Percentiles rank a stretch among this genome's conserved stretches.
Evolutionary conservation across 2,329 filamentous ascomycete species (phyloP).

Genomic region (Aspergillus sp.): DNA sequence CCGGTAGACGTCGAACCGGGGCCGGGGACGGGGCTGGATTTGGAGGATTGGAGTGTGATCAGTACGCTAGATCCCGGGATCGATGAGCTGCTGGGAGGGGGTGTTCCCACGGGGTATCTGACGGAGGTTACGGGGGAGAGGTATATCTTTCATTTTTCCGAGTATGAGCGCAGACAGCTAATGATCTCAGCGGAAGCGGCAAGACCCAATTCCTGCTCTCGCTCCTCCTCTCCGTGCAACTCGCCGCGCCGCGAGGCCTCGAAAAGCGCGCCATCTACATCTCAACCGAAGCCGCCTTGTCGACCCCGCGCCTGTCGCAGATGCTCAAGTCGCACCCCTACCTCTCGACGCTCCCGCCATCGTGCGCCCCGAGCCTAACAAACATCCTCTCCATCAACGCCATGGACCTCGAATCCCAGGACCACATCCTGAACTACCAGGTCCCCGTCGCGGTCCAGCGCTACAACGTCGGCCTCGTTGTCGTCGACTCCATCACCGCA

Average conservation of each 20-base stretch:
- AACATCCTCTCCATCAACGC: constrained; percentile 71
- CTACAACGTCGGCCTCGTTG: constrained; percentile 67
- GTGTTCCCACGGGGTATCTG: constrained; percentile 69
- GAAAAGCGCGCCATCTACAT: constrained; percentile 77
- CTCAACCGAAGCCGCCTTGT: constrained; percentile 78
- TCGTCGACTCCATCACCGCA: constrained; percentile 86
- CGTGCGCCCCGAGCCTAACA: constrained; percentile 56
- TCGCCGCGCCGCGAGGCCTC: constrained; percentile 62
- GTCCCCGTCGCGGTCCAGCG: constrained; percentile 73
- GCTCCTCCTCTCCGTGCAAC: constrained; percentile 74
- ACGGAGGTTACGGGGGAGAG: constrained; percentile 90
- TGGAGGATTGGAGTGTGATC: constrained; percentile 49
- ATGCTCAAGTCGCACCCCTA: constrained; percentile 60
- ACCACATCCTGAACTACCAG: constrained; percentile 89
- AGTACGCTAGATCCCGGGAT: constrained; percentile 70
- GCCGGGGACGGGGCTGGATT: constrained; percentile 20
- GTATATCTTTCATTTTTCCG: constrained; percentile 31
- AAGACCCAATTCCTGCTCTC: constrained; percentile 91
- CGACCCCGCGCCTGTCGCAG: constrained; percentile 71
- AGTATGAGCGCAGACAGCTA: constrained; percentile 4
- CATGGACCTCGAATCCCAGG: constrained; percentile 85
- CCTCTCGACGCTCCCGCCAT: constrained; percentile 39
- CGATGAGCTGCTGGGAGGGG: constrained; percentile 64
- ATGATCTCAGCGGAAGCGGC: constrained; percentile 60
- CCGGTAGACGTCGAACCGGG: constrained; percentile 12